Conservation (phyloP, 2,329 filamentous ascomycete genomes). For the Colletotrichum plurivorum region DNA sequence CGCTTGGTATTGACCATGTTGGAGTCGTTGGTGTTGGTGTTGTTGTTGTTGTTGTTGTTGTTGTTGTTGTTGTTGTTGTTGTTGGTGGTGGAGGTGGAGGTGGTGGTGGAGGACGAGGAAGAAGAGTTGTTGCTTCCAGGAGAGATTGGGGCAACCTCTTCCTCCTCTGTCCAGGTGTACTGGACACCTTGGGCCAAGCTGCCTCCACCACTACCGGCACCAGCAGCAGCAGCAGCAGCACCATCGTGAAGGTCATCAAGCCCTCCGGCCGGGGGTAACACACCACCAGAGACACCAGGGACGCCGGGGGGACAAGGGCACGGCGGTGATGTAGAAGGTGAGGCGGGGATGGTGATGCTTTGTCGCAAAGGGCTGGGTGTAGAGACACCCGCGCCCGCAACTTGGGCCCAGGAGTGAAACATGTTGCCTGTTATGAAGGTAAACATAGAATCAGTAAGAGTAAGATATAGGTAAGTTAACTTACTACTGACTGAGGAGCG, state of each 20-base stretch:
- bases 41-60: not conserved
- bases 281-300: too few species aligned
- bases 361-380: constrained; percentile 10
- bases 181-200: not conserved
- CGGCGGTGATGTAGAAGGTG: not conserved
- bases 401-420: constrained; percentile 25
- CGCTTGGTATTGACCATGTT: constrained; percentile 17
- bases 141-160: constrained; percentile 6
- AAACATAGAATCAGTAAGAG: not conserved
- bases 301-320: not conserved
- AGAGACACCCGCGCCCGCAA: not conserved
- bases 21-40: not conserved
- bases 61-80: not conserved
- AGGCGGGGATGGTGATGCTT: not conserved
- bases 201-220: too few species aligned
- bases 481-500: not conserved
- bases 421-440: not conserved
- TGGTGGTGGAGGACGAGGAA: too few species aligned
- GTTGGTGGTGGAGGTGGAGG: not conserved
- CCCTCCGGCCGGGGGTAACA: not conserved
- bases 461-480: too few species aligned
- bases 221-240: too few species aligned
- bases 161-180: not conserved
- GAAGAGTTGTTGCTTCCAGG: too few species aligned
- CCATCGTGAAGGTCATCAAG: not conserved